Evolutionary conservation across 768 basidiomycete genomes (phyloP), one percentile per base, ranked within the genome.

Genomic region (Lentinula edodes): DNA sequence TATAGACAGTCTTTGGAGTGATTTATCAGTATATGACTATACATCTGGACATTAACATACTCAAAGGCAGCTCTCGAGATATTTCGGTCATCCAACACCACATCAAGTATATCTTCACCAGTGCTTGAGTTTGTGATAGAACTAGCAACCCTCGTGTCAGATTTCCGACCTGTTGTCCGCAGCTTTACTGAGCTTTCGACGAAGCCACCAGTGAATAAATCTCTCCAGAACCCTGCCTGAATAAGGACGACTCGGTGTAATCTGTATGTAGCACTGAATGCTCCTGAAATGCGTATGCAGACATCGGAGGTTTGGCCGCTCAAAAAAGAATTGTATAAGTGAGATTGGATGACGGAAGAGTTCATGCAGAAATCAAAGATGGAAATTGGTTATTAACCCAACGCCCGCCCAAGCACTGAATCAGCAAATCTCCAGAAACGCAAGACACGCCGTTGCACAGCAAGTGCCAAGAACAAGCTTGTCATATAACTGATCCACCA

Each of bases 1-100:
- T 58, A 96, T 84, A 72, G 92, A 94, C 65, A 95, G 76, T 73
- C 93, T 95, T 46, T 16, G 18, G 7, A 10, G 7, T 34, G 15
- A 7, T 55, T 35, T 28, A 20, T 55, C 34, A 20, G 38, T 18
- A 56, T 63, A 36, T 23, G 48, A 36, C 18, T 46, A 28, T 3
- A 46, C 23, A 50, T 56, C 41, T 20, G 45, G 43, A 20, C 12
- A 53, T 20, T 56, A 58, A 83, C 93, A 73, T 75, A 94, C 93
- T 95, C 93, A 71, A 97, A 96, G 12, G 94, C 93, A 90, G 67
- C 83, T 66, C 93, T 81, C 7, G 93, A 93, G 69, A 96, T 95
- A 69, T 95, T 96, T 15, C 77, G 82, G 69, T 95, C 94, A 68
- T 93, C 88, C 64, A 95, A 89, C 50, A 79, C 78, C 48, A 95